These are phyloP conservation scores for Cyathus striatus DNA, from an alignment of 768 basidiomycete species.

Conservation along the genomic window DNA sequence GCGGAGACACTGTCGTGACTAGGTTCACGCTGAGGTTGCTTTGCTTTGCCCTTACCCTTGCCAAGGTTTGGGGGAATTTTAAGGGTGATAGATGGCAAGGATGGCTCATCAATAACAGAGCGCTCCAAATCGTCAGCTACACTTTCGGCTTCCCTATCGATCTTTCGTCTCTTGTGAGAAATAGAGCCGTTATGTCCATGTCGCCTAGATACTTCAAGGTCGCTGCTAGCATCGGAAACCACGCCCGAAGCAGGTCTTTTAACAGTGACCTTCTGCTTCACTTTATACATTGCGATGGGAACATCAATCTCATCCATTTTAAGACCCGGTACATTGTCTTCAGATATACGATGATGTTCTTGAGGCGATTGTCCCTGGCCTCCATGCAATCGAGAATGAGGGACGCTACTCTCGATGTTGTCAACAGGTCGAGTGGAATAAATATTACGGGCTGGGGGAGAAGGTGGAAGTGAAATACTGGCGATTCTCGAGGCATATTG, in stretches of 20 bases:
- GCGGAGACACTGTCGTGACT: constrained; percentile 54
- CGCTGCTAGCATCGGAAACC: constrained; percentile 58
- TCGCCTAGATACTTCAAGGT: constrained; percentile 41
- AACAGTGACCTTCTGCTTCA: constrained; percentile 34
- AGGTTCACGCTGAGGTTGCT: constrained; percentile 43
- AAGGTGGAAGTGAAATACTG: constrained; percentile 33
- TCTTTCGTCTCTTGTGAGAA: constrained; percentile 63
- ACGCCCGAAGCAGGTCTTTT: constrained; percentile 46
- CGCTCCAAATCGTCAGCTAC: constrained; percentile 47
- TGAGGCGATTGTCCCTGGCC: too few relatives aligned
- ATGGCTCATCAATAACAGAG: constrained; percentile 30
- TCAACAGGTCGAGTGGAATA: constrained; percentile 10
- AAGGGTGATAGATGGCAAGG: too few relatives aligned
- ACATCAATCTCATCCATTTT: constrained; percentile 11
- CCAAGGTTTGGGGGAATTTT: too few relatives aligned
- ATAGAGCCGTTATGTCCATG: constrained; percentile 36
- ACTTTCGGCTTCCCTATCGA: constrained; percentile 35
- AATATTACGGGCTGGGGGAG: constrained; percentile 22
- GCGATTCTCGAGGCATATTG: constrained; percentile 50
- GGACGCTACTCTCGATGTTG: too few relatives aligned
- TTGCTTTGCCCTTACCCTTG: constrained; percentile 55
- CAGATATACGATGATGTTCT: too few relatives aligned
- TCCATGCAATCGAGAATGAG: too few relatives aligned
- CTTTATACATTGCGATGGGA: constrained; percentile 21
- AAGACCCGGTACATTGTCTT: too few relatives aligned